Evolutionary conservation across 2,329 filamentous ascomycete genomes (phyloP), one percentile per base, ranked within the genome.

Genomic region (Sordariomycetes sp.): DNA sequence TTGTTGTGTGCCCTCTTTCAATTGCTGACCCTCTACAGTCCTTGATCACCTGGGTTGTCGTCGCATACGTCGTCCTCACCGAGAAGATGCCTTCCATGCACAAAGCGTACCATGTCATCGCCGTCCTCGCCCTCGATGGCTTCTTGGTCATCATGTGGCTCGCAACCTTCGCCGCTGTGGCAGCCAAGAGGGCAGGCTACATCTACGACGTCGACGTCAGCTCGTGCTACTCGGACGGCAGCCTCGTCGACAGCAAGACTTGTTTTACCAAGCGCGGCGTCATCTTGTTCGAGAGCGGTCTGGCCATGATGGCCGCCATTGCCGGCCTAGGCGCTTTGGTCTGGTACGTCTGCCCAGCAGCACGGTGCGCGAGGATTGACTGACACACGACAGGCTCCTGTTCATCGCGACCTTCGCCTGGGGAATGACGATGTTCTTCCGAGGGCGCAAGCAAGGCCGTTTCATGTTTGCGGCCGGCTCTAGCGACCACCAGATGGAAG

Each of bases 141-240:
- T 47, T 68, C 28, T 51, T 70, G 48, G 44, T 62, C 30, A 43
- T 70, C 36, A 54, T 70, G 34, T 70, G 67, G 67, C 59, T 70
- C 14, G 55, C 62, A 0, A 55, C 58, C n/a, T 61, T 53, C 38
- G 56, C 56, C 12, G 55, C 62, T 18, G 54, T 54, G 11, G 66
- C 66, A 8, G 53, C 58, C 15, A 50, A 44, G 33, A 58, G 65
- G 20, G 51, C 54, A 21, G 39, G 39, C 14, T 68, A 62, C 44
- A 47, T 41, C 4, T 53, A 56, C 32, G 40, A 41, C 8, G 46
- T 55, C 11, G 33, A 24, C 4, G 57, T 61, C 3, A 42, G 24
- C 8, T 47, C 46, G 3, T 58, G 54, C 36, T 52, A 46, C 39
- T 44, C 53, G 12, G 56, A 66, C 39, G 63, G 63, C 28, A 61